Evolutionary conservation across 306 rosid species (phyloP).

Genomic region (Senna siamea): DNA sequence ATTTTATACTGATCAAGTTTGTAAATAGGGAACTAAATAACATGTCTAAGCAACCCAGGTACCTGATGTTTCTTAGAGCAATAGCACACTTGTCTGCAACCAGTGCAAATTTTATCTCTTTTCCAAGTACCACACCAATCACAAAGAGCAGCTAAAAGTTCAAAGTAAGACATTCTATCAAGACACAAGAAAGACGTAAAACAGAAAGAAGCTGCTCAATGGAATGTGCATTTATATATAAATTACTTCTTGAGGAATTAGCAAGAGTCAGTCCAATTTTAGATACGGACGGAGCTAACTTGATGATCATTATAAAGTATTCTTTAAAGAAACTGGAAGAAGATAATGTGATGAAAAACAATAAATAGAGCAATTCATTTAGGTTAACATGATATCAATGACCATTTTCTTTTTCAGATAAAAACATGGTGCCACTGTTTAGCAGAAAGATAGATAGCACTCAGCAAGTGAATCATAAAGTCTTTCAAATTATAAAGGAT

Average conservation of each 20-base stretch:
- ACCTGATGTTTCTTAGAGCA: conserved; percentile 93
- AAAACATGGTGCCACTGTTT: not conserved
- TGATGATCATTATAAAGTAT: no score
- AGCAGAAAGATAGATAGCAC: conserved; percentile 4
- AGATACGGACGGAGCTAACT: no score
- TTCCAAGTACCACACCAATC: conserved; percentile 91
- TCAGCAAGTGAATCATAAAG: not conserved
- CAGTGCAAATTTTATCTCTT: conserved; percentile 67
- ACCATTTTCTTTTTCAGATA: not conserved
- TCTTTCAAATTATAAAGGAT: not conserved
- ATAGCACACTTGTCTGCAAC: conserved; percentile 73
- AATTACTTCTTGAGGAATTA: not conserved
- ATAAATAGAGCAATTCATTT: no score
- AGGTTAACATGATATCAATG: no score
- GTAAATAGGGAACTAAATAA: not conserved
- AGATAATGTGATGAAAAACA: no score
- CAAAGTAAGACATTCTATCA: conserved; percentile 31
- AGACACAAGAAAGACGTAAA: conserved; percentile 28
- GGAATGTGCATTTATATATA: not conserved
- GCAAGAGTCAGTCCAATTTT: not conserved
- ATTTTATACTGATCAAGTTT: conserved; percentile 5
- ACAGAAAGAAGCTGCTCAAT: no score
- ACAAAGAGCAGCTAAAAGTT: conserved; percentile 65
- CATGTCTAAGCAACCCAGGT: conserved; percentile 28
- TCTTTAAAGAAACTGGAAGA: no score